Base-by-base conservation (phyloP, 1,284 basidiomycete genomes). In the Heliocybe sulcata region DNA sequence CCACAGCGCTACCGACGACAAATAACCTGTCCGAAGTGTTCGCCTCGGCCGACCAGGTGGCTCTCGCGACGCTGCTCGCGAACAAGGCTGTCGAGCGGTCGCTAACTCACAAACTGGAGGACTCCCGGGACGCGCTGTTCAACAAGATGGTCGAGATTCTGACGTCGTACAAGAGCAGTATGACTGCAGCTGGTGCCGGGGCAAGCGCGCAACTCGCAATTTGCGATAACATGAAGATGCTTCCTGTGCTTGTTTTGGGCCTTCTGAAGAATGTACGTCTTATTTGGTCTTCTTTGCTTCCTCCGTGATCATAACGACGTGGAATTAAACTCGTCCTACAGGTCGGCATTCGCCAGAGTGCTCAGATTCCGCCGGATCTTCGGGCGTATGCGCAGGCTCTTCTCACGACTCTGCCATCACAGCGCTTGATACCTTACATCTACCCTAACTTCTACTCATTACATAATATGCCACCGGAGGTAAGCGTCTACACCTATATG, bases 11-110 rank as follows among this genome's bases (percentile, higher is more conserved):
- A 54, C 96, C 97, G 0, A 97, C 94, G 2, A 98, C 96, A 2
- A 88, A 83, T 67, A 95, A 87, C 64, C 81, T 98, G 50, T 93
- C 94, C 0, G 95, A 99, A 69, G 73, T 99, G 35, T 99, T 94
- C 69, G 92, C 92, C 0, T 94, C 92, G 1, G 96, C 92, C 3
- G 97, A 99, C 66, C 94, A 98, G 68, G 76, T 96, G 35, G 95
- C 96, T 1, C 84, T 99, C 57, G 85, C 87, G 4, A 93, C 94
- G 0, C 80, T 94, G 48, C 78, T 98, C 52, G 91, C 95, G 35
- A 95, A 97, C 79, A 99, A 99, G 77, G 96, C 94, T 6, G 95
- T 99, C 42, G 97, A 99, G 72, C 85, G 93, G 59, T 87, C 87
- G 3, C 80, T 96, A 66, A 87, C 88, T 2, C 87, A 94, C 68